Percentiles rank a stretch among this genome's conserved stretches.
Evolutionary conservation across 305 asterid genomes (phyloP).

Genomic region (Coffea humblotiana): DNA sequence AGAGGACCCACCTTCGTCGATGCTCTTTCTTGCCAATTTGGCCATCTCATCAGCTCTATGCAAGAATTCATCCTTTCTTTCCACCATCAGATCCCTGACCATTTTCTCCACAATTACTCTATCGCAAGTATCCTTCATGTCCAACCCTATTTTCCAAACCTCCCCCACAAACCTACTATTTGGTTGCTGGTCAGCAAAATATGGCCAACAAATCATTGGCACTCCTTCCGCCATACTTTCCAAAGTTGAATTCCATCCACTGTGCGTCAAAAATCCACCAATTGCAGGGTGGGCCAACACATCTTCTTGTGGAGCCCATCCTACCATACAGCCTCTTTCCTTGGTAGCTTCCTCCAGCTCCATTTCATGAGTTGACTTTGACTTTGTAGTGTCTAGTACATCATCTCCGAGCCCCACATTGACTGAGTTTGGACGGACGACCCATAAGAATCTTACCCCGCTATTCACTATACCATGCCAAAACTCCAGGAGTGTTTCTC

Average conservation of each 20-base stretch:
- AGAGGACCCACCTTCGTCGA: slow-evolving; percentile 60
- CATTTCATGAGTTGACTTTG: slow-evolving; percentile 19
- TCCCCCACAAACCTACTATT: slow-evolving; percentile 63
- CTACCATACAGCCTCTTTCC: slow-evolving; percentile 54
- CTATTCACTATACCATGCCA: slow-evolving; percentile 68
- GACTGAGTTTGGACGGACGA: slow-evolving; percentile 46
- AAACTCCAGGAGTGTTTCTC: slow-evolving; percentile 46
- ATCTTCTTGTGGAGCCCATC: slow-evolving; percentile 78
- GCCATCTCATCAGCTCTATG: slow-evolving; percentile 44
- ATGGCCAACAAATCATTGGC: slow-evolving; percentile 84
- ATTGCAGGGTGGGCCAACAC: slow-evolving; percentile 58
- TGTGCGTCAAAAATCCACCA: slow-evolving; percentile 67
- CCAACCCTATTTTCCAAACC: slow-evolving; percentile 64
- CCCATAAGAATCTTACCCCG: slow-evolving; percentile 62
- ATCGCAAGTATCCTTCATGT: slow-evolving; percentile 77
- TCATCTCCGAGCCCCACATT: slow-evolving; percentile 27
- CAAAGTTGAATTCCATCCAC: slow-evolving; percentile 76
- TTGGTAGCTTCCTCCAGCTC: slow-evolving; percentile 39
- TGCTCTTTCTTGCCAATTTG: slow-evolving; percentile 36
- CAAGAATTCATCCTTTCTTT: slow-evolving; percentile 49
- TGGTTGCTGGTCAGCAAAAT: slow-evolving; percentile 58
- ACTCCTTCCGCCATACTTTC: slow-evolving; percentile 59
- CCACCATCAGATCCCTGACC: slow-evolving; percentile 57
- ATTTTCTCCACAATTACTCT: slow-evolving; percentile 46
- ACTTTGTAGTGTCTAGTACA: background rate